Percentiles rank a stretch among this genome's conserved stretches.
These are phyloP conservation scores for Trichoderma aggressivum DNA, from an alignment of 2,329 filamentous ascomycete genomes.

Conservation along the genomic window DNA sequence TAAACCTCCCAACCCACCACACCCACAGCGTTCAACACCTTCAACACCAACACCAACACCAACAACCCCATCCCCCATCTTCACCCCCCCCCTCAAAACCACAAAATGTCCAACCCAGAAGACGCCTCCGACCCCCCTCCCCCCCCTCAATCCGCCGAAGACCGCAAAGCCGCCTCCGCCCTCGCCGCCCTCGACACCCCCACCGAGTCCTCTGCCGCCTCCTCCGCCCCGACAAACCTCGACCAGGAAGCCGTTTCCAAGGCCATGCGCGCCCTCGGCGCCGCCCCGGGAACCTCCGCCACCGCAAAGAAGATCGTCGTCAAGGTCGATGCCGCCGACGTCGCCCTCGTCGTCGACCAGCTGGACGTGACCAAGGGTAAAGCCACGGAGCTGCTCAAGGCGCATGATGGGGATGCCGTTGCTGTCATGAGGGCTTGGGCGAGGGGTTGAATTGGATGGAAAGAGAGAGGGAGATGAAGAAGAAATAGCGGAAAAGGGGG, in stretches of 20 bases:
- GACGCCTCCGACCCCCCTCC: slow-evolving; percentile 52
- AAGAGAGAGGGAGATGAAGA: background rate
- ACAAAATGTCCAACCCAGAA: slow-evolving; percentile 8
- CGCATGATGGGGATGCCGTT: slow-evolving; percentile 66
- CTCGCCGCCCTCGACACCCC: slow-evolving; percentile 68
- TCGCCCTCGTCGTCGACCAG: slow-evolving; percentile 67
- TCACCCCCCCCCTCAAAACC: background rate
- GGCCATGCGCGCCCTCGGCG: slow-evolving; percentile 62
- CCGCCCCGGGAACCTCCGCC: slow-evolving; percentile 24
- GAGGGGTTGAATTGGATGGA: slow-evolving; percentile 21
- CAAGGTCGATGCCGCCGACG: slow-evolving; percentile 72
- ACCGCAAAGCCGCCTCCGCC: slow-evolving; percentile 72
- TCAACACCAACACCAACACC: background rate
- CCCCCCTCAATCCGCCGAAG: slow-evolving; percentile 64
- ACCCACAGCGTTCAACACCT: background rate
- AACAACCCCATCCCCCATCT: background rate
- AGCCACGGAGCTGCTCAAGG: slow-evolving; percentile 70
- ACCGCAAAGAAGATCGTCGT: slow-evolving; percentile 56
- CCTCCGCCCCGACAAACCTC: slow-evolving; percentile 50
- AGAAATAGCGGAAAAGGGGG: slow-evolving; percentile 19
- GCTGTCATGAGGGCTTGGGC: slow-evolving; percentile 62
- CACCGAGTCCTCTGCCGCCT: slow-evolving; percentile 44
- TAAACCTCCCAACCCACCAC: background rate
- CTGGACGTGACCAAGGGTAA: slow-evolving; percentile 68
- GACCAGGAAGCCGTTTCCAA: slow-evolving; percentile 68